phyloP scores from a whole-genome alignment of 1,139 yeast genomes.

The Pichia sp. region DNA sequence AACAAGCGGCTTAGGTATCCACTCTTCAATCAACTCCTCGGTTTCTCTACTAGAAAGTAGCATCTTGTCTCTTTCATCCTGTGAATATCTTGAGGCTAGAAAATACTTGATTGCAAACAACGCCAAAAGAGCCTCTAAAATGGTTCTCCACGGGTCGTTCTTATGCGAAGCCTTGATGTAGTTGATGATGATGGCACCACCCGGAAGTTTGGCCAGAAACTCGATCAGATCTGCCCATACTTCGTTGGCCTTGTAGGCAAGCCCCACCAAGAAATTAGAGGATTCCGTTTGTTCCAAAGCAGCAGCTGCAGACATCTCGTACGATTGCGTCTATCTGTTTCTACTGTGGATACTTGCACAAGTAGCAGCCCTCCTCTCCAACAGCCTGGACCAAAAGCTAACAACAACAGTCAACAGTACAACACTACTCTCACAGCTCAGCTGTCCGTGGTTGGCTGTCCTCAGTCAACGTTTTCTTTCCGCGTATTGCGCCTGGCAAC shows the following conservation, averaged over 20 bases:
- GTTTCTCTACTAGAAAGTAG: conserved; percentile 62
- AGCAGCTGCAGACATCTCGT: background rate
- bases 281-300: conserved; percentile 15
- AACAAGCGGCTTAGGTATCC: conserved; percentile 86
- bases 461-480: background rate
- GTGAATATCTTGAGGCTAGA: conserved; percentile 74
- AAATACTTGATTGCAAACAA: conserved; percentile 86
- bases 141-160: conserved; percentile 87
- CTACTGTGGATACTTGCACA: background rate
- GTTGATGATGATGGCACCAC: conserved; percentile 69
- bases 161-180: conserved; percentile 88
- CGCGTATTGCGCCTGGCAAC: background rate
- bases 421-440: background rate
- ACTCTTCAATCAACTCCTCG: conserved; percentile 80
- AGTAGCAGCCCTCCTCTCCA: background rate
- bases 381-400: background rate
- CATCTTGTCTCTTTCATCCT: conserved; percentile 68
- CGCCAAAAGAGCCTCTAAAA: conserved; percentile 72
- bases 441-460: background rate
- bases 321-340: background rate
- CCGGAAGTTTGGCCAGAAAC: conserved; percentile 50
- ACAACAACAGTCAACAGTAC: background rate
- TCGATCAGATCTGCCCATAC: conserved; percentile 23
- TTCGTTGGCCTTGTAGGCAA: conserved; percentile 25
- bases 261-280: conserved; percentile 26